Evolutionary conservation across 805 yeast genomes (phyloP).

Genomic region (Starmerella scarabaei): DNA sequence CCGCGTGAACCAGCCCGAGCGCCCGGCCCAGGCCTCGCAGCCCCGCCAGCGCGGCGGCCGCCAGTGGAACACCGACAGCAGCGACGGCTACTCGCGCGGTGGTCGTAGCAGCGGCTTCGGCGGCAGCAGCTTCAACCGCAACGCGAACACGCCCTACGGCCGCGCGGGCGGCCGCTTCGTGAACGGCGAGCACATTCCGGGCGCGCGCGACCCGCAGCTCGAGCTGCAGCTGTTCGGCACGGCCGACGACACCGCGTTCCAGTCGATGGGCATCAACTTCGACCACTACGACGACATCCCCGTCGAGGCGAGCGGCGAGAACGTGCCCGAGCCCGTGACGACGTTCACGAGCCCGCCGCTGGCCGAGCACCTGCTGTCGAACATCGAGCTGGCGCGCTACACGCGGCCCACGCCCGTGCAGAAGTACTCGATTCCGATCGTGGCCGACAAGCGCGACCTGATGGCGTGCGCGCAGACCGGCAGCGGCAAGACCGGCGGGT

Average conservation of each 20-base stretch:
- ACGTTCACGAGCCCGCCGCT: conserved; percentile 86
- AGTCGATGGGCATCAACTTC: conserved; percentile 93
- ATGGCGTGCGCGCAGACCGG: conserved; percentile 98
- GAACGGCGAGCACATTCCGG: conserved; percentile 80
- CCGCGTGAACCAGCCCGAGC: conserved; percentile 19
- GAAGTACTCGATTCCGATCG: conserved; percentile 85
- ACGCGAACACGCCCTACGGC: conserved; percentile 23
- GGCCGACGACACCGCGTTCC: conserved; percentile 55
- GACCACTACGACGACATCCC: conserved; percentile 98
- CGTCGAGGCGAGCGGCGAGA: conserved; percentile 91
- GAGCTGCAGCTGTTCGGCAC: conserved; percentile 80
- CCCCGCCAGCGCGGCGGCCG: conserved; percentile 16
- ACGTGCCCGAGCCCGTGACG: conserved; percentile 86
- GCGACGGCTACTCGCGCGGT: conserved; percentile 26
- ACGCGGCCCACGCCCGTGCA: conserved; percentile 94
- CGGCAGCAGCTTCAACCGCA: conserved; percentile 28
- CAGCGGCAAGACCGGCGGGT: conserved; percentile 99
- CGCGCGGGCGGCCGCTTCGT: conserved; percentile 51
- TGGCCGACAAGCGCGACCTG: conserved; percentile 76
- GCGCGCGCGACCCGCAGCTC: conserved; percentile 50
- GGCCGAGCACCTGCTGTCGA: conserved; percentile 71
- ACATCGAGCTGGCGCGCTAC: conserved; percentile 79
- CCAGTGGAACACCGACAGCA: conserved; percentile 21
- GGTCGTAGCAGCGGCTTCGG: conserved; percentile 26
- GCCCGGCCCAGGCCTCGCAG: conserved; percentile 22